These are phyloP conservation scores for Malassezia arunalokei DNA, from an alignment of 1,284 basidiomycete species.

Conservation along the genomic window DNA sequence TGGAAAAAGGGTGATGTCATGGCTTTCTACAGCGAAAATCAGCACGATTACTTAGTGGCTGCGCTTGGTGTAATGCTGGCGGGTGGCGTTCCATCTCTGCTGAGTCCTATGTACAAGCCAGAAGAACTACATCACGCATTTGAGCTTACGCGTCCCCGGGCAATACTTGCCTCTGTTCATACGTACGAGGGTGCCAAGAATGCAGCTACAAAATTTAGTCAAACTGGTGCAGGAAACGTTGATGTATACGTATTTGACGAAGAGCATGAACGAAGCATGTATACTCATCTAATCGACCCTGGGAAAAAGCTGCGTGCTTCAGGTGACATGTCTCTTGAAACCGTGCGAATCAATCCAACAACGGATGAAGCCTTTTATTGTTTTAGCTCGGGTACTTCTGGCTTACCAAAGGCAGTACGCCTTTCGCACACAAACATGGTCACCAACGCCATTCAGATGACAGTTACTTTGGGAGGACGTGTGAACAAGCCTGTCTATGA, in stretches of 20 bases:
- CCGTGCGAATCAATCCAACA: constrained; percentile 20
- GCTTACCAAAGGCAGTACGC: constrained; percentile 38
- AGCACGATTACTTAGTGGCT: constrained; percentile 37
- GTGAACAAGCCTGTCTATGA: constrained; percentile 33
- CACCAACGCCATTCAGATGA: constrained; percentile 39
- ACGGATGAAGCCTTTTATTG: constrained; percentile 31
- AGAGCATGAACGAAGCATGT: constrained; percentile 20
- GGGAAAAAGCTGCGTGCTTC: constrained; percentile 19
- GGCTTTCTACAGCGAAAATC: constrained; percentile 29
- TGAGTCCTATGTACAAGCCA: constrained; percentile 42
- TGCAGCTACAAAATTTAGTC: constrained; percentile 18
- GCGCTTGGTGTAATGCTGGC: constrained; percentile 36
- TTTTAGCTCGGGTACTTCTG: constrained; percentile 42
- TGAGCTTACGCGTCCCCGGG: constrained; percentile 26
- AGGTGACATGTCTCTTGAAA: constrained; percentile 18
- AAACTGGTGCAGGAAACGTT: constrained; percentile 9
- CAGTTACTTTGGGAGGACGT: constrained; percentile 32
- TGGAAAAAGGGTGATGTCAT: constrained; percentile 33
- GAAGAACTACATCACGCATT: constrained; percentile 33
- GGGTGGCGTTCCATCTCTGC: constrained; percentile 32
- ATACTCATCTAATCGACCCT: constrained; percentile 17
- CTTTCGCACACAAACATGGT: constrained; percentile 39
- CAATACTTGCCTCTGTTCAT: constrained; percentile 23
- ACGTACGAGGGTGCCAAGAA: constrained; percentile 19
- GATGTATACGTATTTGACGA: constrained; percentile 35